Conservation (phyloP, 768 basidiomycete genomes). For the Suillus clintonianus region DNA sequence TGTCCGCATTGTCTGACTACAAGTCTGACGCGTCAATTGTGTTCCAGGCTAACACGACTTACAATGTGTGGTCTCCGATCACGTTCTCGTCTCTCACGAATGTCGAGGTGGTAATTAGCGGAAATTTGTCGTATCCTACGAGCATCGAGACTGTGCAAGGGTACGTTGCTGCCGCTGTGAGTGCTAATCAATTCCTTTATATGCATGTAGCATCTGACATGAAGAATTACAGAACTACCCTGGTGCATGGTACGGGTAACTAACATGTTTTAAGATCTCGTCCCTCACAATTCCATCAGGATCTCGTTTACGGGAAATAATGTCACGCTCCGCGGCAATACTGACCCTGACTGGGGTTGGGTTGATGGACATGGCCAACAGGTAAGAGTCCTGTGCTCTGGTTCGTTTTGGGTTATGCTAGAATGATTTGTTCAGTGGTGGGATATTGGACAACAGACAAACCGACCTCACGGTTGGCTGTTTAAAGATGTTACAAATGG, state of each 20-base stretch:
- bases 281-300: conserved; percentile 33
- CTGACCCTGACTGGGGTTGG: conserved; percentile 64
- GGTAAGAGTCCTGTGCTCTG: conserved; percentile 25
- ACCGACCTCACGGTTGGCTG: conserved; percentile 56
- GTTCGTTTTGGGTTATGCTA: not conserved
- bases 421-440: conserved; percentile 48
- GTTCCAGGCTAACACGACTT: conserved; percentile 56
- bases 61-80: conserved; percentile 64
- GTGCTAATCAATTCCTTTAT: conserved; percentile 10
- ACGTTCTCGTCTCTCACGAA: conserved; percentile 55
- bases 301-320: conserved; percentile 55
- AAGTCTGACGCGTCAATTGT: conserved; percentile 51
- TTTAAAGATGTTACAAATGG: conserved; percentile 56
- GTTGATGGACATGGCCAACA: conserved; percentile 61
- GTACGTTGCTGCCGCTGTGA: conserved; percentile 47
- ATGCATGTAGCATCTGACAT: not conserved
- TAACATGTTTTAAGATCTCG: not conserved
- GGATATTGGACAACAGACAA: conserved; percentile 51
- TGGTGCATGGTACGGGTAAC: conserved; percentile 41
- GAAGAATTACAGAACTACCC: conserved; percentile 38
- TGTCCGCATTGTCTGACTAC: conserved; percentile 42
- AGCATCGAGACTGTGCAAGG: conserved; percentile 53
- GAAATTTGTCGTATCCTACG: conserved; percentile 56
- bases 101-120: conserved; percentile 57
- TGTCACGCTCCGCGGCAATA: conserved; percentile 57